Evolutionary conservation across 768 basidiomycete species (phyloP), one percentile per base, ranked within the genome.

Genomic region (Leccinum aurantiacum): DNA sequence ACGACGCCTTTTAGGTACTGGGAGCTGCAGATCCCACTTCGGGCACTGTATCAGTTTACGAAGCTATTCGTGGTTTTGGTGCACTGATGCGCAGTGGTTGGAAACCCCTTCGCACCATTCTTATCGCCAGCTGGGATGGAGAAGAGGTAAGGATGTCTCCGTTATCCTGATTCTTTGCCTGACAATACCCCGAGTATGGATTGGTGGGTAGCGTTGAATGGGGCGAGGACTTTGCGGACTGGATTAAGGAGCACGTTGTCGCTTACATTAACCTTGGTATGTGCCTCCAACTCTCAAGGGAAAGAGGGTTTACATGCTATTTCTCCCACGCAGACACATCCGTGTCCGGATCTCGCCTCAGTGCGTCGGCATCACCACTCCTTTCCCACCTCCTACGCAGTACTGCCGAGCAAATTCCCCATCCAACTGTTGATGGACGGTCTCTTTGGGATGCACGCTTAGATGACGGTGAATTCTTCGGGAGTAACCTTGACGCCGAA

Each of bases 151-250:
- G 73, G 0, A 38, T 17, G 37, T 17, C 37, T 2, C 15, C 7
- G 15, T 8, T 38, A 38, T 38, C 37, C 37, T 38, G 15, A 38
- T 33, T 38, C 15, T 38, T 38, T 38, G 15, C 15, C 37, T 38
- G 8, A 38, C 37, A 17, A 38, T 8, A 17, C 15, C 7, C 37
- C 37, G 7, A 82, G 81, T 82, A 83, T 56, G 91, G 91, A 19
- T 79, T 94, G 47, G 72, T 92, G 37, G 96, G 96, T 19, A 90
- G 88, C 68, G 95, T 92, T 6, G 96, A 98, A 76, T 97, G 90
- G 84, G 93, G 87, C 4, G 96, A 98, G 72, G 96, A 98, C 70
- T 98, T 96, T 68, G 69, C 85, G 0, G 79, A 84, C 14, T 96
- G 90, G 86, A 84, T 98, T 38, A 80, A 82, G 41, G 78, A 88